phyloP scores from a whole-genome alignment of 768 basidiomycete genomes.

The Termitomyces sp. region DNA sequence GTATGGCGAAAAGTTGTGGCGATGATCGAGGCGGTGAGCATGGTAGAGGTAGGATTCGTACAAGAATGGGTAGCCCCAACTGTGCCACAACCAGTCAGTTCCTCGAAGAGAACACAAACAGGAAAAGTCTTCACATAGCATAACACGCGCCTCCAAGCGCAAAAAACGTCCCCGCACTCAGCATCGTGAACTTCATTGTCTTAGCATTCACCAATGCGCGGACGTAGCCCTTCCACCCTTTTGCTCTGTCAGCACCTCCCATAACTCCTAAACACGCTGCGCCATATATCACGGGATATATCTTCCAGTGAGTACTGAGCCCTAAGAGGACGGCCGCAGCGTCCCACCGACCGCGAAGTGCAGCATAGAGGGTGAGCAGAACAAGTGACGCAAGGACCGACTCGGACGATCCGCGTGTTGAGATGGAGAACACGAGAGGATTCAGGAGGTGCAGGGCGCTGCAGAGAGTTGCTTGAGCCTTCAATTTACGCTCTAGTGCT shows the following conservation, averaged over 20 bases:
- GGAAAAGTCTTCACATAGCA: constrained; percentile 53
- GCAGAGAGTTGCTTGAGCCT: constrained; percentile 48
- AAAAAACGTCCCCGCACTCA: constrained; percentile 71
- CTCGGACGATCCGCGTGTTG: constrained; percentile 95
- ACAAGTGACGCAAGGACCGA: constrained; percentile 81
- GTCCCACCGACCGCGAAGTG: constrained; percentile 59
- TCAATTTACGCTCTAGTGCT: neutral
- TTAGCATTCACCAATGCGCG: constrained; percentile 44
- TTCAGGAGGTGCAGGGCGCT: constrained; percentile 82
- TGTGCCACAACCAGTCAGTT: constrained; percentile 28
- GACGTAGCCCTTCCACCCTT: constrained; percentile 30
- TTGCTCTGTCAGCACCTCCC: constrained; percentile 19
- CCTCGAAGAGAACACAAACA: constrained; percentile 3
- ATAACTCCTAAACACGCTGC: constrained; percentile 69
- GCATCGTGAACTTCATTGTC: constrained; percentile 61
- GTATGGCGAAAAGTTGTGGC: constrained; percentile 98
- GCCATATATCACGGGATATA: constrained; percentile 92
- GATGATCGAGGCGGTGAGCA: constrained; percentile 85
- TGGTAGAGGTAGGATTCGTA: constrained; percentile 94
- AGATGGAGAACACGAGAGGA: constrained; percentile 93
- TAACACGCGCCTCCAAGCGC: constrained; percentile 66
- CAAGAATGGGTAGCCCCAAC: constrained; percentile 94
- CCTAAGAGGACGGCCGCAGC: constrained; percentile 73
- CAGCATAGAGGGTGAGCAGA: constrained; percentile 62
- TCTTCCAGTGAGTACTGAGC: constrained; percentile 92